Evolutionary conservation across 495 filamentous ascomycete genomes (phyloP), one percentile per base, ranked within the genome.

Genomic region (Aspergillus wentii): DNA sequence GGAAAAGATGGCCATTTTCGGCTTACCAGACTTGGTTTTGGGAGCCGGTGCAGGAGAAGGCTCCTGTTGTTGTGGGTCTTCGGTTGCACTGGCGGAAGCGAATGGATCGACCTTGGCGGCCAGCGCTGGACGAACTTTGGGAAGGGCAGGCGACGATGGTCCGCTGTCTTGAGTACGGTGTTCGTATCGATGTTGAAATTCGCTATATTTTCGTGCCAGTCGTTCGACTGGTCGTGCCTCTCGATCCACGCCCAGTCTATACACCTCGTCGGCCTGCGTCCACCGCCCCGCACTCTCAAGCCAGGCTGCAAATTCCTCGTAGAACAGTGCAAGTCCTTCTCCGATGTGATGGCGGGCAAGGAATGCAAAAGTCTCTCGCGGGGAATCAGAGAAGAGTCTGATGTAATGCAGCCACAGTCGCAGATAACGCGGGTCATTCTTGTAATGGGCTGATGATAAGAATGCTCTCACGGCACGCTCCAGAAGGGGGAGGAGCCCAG

Each of bases 241-340:
- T 25, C 77, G 78, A 50, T 97, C 85, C 30, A 97, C 78, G 1
- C 94, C 92, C 30, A 94, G 68, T 43, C 78, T 77, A 47, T 92
- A 98, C 2, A 98, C 82, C 58, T 98, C 94, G 39, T 94, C 87
- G 6, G 94, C 92, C 56, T 97, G 92, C 6, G 72, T 74, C 87
- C 91, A 95, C 33, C 89, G 74, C 13, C 83, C 88, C 8, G 80
- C 83, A 33, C 78, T 72, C 64, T 98, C 92, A 14, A 98, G 62
- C 85, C 90, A 94, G 0, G 77, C 83, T 0, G 92, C 89, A 64
- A 94, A 97, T 49, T 97, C 94, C 52, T 98, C 92, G 59, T 98
- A 97, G 53, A 89, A 98, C n/a, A 96, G 64, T 0, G 92, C 92
- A 8, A 98, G 69, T 1, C 77, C 70, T 49, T 95, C 90, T 31